Base-by-base conservation (phyloP, 2,329 filamentous ascomycete species). In the Aureobasidium sp. region DNA sequence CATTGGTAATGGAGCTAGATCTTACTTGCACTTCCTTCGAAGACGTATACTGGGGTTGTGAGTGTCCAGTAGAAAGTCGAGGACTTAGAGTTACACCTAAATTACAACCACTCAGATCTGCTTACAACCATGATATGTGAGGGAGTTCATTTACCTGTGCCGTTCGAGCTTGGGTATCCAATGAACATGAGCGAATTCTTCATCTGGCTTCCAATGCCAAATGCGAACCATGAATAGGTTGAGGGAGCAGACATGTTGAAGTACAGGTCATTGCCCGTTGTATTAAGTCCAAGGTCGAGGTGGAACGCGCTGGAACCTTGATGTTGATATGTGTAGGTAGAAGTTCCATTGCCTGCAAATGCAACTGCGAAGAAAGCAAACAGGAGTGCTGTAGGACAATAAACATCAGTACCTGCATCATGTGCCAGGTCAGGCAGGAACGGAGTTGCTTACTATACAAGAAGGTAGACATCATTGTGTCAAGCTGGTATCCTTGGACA, bases 201-300 rank as follows among this genome's bases (percentile, higher is more conserved):
- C 78, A 80, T 80, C 57, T 69, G 66, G 37, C 66, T 67, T 4
- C 78, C 78, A 63, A 79, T 75, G 2, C 78, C 78, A 15, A 78
- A 71, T 3, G 71, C 76, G 10, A 77, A 72, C 78, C 78, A 80
- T 4, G 75, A 76, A 59, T 75, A 73, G 15, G 71, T 71, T 8
- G 74, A 61, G 2, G 67, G 68, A 44, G 68, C 69, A 41, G 67
- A 68, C 70, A 71, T 71, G 59, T 71, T 69, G 46, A 68, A 69
- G 61, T 68, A 69, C 39, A 71, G 67, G 55, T 71, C 70, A 53
- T 48, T 48, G 44, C 44, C 24, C 12, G 56, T 59, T 12, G 56
- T 59, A 29, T 59, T 48, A 8, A 59, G 43, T 10, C 32, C 34
- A 17, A 59, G 32, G 15, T 44, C 56, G 3, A 59, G 15, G 15